phyloP scores from a whole-genome alignment of 2,329 filamentous ascomycete genomes.

The Bipolaris bicolor region DNA sequence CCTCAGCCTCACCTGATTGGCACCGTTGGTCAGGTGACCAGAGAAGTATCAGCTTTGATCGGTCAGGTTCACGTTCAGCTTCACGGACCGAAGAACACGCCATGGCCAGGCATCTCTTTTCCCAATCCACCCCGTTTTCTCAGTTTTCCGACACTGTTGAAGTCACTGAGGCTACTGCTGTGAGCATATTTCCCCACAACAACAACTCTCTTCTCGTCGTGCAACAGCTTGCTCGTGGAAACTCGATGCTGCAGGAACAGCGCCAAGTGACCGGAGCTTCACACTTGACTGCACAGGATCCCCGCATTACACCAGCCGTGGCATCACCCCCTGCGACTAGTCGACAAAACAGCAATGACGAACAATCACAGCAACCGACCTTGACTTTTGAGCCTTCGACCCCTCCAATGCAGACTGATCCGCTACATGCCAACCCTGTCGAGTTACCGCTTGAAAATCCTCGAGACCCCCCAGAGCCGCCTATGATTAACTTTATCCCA shows the following conservation, averaged over 20 bases:
- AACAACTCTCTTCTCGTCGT: constrained; percentile 69
- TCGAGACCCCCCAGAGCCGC: constrained; percentile 62
- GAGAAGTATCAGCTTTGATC: constrained; percentile 48
- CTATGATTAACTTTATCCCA: constrained; percentile 61
- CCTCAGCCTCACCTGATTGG: constrained; percentile 41
- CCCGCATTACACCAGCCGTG: constrained; percentile 20
- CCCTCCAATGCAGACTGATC: constrained; percentile 41
- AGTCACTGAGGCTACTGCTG: constrained; percentile 65
- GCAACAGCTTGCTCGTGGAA: constrained; percentile 54
- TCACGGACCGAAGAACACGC: constrained; percentile 49
- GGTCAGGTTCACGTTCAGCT: constrained; percentile 45
- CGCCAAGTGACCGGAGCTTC: constrained; percentile 23
- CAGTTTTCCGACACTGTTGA: constrained; percentile 60
- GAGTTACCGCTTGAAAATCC: constrained; percentile 66
- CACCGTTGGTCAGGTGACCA: constrained; percentile 39
- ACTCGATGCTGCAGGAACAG: constrained; percentile 29
- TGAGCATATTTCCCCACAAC: constrained; percentile 67
- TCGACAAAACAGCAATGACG: constrained; percentile 10
- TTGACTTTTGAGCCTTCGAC: constrained; percentile 46
- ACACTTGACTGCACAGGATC: constrained; percentile 25
- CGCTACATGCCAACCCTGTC: constrained; percentile 42
- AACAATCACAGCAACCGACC: constrained; percentile 29
- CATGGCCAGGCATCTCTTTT: constrained; percentile 54
- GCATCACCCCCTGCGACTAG: constrained; percentile 31
- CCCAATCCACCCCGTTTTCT: constrained; percentile 58